These are phyloP conservation scores for Arabidopsis suecica DNA, from an alignment of 345 rosid species.

Conservation along the genomic window DNA sequence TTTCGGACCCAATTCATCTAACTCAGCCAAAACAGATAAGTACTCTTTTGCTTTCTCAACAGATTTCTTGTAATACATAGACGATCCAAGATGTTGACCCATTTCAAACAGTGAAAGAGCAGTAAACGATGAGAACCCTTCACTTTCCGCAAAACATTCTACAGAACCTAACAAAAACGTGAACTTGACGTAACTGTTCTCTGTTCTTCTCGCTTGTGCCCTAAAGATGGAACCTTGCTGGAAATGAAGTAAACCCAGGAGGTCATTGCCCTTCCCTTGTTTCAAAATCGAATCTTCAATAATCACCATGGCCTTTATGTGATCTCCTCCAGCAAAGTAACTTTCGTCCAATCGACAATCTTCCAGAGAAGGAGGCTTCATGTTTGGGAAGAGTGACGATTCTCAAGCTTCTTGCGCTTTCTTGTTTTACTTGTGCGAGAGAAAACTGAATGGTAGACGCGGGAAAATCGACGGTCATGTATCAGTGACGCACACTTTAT, in stretches of 20 bases:
- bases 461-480: neutral
- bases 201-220: neutral
- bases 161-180: neutral
- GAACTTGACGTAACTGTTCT: neutral
- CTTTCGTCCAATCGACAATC: neutral
- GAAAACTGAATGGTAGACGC: neutral
- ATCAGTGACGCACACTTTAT: neutral
- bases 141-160: neutral
- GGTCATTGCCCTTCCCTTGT: neutral
- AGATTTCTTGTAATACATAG: neutral
- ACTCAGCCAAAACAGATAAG: neutral
- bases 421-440: neutral
- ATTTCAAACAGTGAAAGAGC: neutral
- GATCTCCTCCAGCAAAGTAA: neutral
- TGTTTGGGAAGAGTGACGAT: neutral
- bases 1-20: neutral
- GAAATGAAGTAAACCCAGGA: neutral
- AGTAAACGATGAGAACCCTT: neutral
- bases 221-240: slow-evolving; percentile 11
- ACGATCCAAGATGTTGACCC: neutral
- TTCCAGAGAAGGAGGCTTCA: slow-evolving; percentile 2
- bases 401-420: slow-evolving; percentile 2
- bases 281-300: slow-evolving; percentile 15
- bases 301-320: neutral
- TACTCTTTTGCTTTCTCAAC: neutral